Conservation (phyloP, 345 rosid genomes). For the Chamaenerion angustifolium region DNA sequence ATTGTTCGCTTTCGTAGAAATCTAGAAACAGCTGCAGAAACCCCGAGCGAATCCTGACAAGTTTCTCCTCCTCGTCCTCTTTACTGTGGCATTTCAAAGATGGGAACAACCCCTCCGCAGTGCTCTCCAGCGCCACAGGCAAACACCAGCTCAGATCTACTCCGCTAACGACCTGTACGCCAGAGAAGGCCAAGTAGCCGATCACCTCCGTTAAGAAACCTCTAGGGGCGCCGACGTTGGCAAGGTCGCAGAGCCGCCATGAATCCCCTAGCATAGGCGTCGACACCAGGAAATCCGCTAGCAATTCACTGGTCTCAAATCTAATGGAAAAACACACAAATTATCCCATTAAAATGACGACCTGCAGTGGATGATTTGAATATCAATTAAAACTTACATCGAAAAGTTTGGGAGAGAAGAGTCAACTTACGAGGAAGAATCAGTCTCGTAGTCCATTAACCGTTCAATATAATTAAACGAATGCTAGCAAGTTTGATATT, state of each 20-base stretch:
- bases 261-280: slow-evolving; percentile 38
- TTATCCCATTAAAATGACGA: no score
- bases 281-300: slow-evolving; percentile 46
- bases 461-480: no score
- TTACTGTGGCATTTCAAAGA: slow-evolving; percentile 12
- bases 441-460: no score
- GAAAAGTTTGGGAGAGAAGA: no score
- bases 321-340: no score
- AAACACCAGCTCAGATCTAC: slow-evolving; percentile 6
- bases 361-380: no score
- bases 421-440: no score
- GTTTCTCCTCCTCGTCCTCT: slow-evolving; percentile 26
- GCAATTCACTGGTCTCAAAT: slow-evolving; percentile 73
- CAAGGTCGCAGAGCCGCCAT: slow-evolving; percentile 40
- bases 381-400: no score
- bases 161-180: slow-evolving; percentile 9
- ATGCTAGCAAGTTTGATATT: no score
- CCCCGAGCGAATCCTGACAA: slow-evolving; percentile 35
- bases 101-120: slow-evolving; percentile 14
- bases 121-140: slow-evolving; percentile 12
- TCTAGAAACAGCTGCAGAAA: slow-evolving; percentile 26
- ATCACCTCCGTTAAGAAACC: slow-evolving; percentile 15
- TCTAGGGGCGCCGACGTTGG: slow-evolving; percentile 9
- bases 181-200: slow-evolving; percentile 46
- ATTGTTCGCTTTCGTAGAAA: slow-evolving; percentile 1